phyloP scores from a whole-genome alignment of 179 eudicot genomes.

The Patellifolia procumbens region DNA sequence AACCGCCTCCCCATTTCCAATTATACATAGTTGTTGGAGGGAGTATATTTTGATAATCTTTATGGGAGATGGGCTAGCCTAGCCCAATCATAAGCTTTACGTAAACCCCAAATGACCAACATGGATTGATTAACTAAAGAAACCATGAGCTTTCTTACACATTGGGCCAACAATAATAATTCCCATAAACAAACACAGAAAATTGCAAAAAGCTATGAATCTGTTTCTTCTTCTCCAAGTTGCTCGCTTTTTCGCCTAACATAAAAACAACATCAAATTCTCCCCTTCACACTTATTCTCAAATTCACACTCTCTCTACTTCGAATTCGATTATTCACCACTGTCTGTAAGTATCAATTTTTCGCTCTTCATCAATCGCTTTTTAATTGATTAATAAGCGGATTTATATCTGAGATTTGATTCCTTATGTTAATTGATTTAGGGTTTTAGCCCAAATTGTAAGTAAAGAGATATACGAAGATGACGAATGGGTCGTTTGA shows the following conservation, averaged over 20 bases:
- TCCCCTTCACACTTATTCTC: not conserved
- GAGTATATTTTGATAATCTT: no score
- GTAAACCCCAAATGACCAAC: no score
- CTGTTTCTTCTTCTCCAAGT: slow-evolving; percentile 32
- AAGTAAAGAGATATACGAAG: not conserved
- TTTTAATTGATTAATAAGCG: not conserved
- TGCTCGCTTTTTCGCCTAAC: not conserved
- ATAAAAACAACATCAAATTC: not conserved
- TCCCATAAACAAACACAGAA: not conserved
- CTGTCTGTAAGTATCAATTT: slow-evolving; percentile 2
- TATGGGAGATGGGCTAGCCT: no score
- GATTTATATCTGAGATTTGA: not conserved
- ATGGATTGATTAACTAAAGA: not conserved
- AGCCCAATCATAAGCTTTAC: no score
- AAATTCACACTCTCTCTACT: not conserved
- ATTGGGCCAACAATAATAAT: not conserved
- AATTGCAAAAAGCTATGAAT: slow-evolving; percentile 1
- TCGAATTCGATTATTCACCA: not conserved
- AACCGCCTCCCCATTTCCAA: no score
- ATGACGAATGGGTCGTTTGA: slow-evolving; percentile 55
- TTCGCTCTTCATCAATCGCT: no score
- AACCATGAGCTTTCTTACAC: not conserved
- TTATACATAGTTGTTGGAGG: no score
- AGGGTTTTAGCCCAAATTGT: slow-evolving; percentile 31
- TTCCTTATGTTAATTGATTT: not conserved